A percentile compares a stretch with the other conserved stretches of the same genome.
Evolutionary conservation across 2,329 filamentous ascomycete genomes (phyloP).

Genomic region (Colletotrichum neosansevieriae): DNA sequence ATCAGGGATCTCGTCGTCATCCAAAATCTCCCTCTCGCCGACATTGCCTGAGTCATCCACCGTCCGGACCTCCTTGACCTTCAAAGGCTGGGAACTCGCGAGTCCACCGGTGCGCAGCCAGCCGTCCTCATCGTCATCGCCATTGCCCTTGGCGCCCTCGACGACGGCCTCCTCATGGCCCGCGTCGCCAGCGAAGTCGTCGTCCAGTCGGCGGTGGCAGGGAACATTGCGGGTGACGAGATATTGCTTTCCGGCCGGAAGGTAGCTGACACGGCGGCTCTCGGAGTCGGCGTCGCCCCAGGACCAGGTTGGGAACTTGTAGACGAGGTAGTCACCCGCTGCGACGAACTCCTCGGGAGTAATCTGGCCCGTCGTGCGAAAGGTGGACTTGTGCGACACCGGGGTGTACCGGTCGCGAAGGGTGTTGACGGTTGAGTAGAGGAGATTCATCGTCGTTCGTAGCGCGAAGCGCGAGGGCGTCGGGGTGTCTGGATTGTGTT

Average conservation of each 20-base stretch:
- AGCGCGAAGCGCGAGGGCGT: not conserved
- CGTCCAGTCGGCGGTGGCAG: conserved; percentile 90
- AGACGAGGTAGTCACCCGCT: conserved; percentile 96
- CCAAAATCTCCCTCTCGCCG: conserved; percentile 77
- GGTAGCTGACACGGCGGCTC: conserved; percentile 80
- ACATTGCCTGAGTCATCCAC: conserved; percentile 91
- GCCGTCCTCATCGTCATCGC: conserved; percentile 80
- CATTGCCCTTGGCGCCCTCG: conserved; percentile 58
- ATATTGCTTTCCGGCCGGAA: conserved; percentile 93
- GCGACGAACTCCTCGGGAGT: conserved; percentile 97
- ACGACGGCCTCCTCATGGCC: conserved; percentile 90
- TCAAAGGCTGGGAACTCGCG: conserved; percentile 79
- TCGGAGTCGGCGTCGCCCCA: conserved; percentile 92
- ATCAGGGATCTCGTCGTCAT: conserved; percentile 91
- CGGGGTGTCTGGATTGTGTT: conserved; percentile 7
- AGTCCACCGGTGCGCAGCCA: conserved; percentile 91
- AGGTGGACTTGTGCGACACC: conserved; percentile 90
- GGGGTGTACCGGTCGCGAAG: conserved; percentile 93
- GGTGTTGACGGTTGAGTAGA: conserved; percentile 92
- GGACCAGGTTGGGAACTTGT: conserved; percentile 98
- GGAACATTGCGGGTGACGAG: conserved; percentile 95
- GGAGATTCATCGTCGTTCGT: conserved; percentile 78
- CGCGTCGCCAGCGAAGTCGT: conserved; percentile 91
- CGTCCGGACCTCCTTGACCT: conserved; percentile 84
- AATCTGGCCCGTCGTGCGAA: conserved; percentile 93